A percentile compares a stretch with the other conserved stretches of the same genome.
Evolutionary conservation across 179 eudicot species (phyloP).

Genomic region (Silene coronaria): DNA sequence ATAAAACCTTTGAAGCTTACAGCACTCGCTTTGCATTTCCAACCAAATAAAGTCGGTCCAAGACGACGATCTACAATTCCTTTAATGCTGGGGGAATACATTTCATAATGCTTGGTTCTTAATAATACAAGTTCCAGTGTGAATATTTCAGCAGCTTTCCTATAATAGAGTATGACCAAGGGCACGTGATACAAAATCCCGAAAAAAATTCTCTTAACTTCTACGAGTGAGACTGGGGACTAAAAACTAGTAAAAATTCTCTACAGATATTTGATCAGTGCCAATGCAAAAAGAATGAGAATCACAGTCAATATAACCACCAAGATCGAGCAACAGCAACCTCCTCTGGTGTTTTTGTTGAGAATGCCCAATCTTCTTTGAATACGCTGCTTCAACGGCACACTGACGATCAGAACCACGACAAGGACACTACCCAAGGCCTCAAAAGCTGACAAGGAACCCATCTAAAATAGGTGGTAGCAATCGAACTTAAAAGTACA

Average conservation of each 20-base stretch:
- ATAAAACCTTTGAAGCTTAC: slow-evolving; percentile 70
- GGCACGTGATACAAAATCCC: no score
- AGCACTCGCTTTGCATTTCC: slow-evolving; percentile 95
- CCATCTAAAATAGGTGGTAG: no score
- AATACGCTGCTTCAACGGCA: slow-evolving; percentile 53
- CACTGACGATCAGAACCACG: slow-evolving; percentile 7
- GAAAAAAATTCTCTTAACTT: no score
- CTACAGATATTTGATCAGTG: slow-evolving; percentile 67
- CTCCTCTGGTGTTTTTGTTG: slow-evolving; percentile 78
- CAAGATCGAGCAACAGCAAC: slow-evolving; percentile 64
- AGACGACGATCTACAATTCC: slow-evolving; percentile 80
- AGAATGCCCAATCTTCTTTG: slow-evolving; percentile 66
- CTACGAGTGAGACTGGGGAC: no score
- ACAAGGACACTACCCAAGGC: not conserved
- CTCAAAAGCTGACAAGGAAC: no score
- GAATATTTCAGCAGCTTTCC: no score
- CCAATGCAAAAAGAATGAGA: slow-evolving; percentile 45
- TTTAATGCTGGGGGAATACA: slow-evolving; percentile 96
- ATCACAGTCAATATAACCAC: slow-evolving; percentile 54
- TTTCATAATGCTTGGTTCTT: slow-evolving; percentile 44
- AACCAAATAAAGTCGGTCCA: slow-evolving; percentile 66
- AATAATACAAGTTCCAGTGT: no score
- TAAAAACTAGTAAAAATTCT: no score
- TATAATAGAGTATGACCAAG: no score
- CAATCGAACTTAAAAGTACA: no score